phyloP scores from a whole-genome alignment of 345 rosid genomes.

The Syzygium jambos region DNA sequence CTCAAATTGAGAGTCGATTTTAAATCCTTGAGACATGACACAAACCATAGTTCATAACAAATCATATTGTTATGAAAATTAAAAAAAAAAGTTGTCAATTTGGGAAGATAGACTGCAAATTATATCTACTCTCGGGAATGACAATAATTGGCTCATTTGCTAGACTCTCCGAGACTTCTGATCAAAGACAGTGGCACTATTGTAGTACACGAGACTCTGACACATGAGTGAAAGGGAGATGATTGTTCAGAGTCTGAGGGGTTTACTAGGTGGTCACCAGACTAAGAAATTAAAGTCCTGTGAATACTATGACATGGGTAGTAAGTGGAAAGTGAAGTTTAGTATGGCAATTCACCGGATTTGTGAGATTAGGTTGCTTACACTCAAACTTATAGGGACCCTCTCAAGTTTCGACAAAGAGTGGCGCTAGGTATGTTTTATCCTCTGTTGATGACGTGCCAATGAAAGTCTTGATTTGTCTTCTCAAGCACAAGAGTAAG shows the following conservation, averaged over 20 bases:
- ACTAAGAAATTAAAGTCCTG: neutral
- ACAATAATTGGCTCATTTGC: neutral
- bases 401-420: neutral
- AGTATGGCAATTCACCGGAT: accelerated
- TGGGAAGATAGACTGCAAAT: neutral
- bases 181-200: neutral
- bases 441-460: neutral
- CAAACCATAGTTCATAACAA: neutral
- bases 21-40: neutral
- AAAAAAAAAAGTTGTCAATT: neutral
- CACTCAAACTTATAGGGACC: neutral
- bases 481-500: neutral
- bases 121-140: neutral
- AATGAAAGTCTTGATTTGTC: neutral
- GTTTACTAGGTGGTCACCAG: neutral
- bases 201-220: neutral
- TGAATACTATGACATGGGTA: neutral
- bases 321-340: neutral
- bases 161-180: neutral
- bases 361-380: neutral
- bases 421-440: neutral
- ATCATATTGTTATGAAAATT: neutral
- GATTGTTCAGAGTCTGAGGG: neutral
- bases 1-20: neutral
- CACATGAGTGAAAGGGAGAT: neutral